Percentiles rank a stretch among this genome's conserved stretches.
phyloP scores from a whole-genome alignment of 2,329 filamentous ascomycete species.

The Remersonia thermophila region DNA sequence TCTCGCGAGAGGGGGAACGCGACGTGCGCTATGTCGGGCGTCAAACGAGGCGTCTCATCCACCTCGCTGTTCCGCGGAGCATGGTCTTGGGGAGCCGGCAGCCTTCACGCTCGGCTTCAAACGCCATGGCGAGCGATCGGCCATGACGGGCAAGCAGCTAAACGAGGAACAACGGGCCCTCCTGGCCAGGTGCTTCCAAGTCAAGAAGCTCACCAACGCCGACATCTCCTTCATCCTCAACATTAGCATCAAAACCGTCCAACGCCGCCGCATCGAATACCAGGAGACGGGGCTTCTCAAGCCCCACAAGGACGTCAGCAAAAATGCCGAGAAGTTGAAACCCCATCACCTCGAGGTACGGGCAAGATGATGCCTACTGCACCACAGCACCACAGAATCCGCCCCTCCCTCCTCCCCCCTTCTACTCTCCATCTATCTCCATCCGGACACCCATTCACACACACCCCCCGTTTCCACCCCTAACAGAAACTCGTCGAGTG shows the following conservation, averaged over 20 bases:
- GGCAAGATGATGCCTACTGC: no score
- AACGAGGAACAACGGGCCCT: slow-evolving; percentile 12
- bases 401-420: no score
- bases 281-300: slow-evolving; percentile 11
- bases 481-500: slow-evolving; percentile 15
- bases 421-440: no score
- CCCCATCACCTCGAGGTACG: slow-evolving; percentile 14
- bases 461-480: no score
- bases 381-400: no score
- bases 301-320: slow-evolving; percentile 14
- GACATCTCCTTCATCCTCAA: slow-evolving; percentile 15
- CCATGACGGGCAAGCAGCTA: slow-evolving; percentile 15
- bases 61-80: no score
- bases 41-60: no score
- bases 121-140: neutral
- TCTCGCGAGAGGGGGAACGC: no score
- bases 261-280: slow-evolving; percentile 13
- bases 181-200: slow-evolving; percentile 12
- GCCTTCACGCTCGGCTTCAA: no score
- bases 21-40: no score
- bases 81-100: no score
- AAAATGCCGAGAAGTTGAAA: slow-evolving; percentile 18
- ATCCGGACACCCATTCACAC: no score
- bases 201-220: slow-evolving; percentile 14
- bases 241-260: slow-evolving; percentile 12